phyloP scores from a whole-genome alignment of 306 rosid species.

The Carpinus viminea region DNA sequence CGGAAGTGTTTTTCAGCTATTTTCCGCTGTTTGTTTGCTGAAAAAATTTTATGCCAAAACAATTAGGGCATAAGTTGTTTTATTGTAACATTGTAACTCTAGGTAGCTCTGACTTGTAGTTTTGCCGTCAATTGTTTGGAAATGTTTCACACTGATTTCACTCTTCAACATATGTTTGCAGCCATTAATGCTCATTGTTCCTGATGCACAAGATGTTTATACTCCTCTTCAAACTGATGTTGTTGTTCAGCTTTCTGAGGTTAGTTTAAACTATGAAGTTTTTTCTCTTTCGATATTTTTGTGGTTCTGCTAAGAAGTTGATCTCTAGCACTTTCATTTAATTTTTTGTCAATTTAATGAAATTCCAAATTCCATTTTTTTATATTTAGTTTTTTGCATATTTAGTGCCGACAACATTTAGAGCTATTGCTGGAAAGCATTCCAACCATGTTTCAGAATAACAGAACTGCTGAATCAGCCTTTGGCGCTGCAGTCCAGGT shows the following conservation, averaged over 20 bases:
- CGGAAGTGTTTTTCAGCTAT: too few species aligned
- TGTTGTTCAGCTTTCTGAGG: conserved; percentile 91
- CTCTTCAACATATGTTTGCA: conserved; percentile 40
- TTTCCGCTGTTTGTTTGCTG: too few species aligned
- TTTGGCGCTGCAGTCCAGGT: conserved; percentile 98
- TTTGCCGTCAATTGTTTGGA: background rate
- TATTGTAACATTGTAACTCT: background rate
- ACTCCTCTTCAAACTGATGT: conserved; percentile 94
- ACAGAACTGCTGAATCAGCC: conserved; percentile 91
- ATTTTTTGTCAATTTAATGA: conserved; percentile 7
- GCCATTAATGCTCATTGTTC: conserved; percentile 98
- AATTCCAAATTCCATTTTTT: conserved; percentile 4
- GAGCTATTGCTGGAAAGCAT: conserved; percentile 34
- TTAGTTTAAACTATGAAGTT: conserved; percentile 34
- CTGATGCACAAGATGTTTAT: conserved; percentile 96
- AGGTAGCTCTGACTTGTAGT: background rate
- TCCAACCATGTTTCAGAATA: conserved; percentile 84
- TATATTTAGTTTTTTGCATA: conserved; percentile 25
- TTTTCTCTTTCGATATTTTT: background rate
- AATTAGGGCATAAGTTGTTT: background rate
- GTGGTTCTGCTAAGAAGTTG: conserved; percentile 18
- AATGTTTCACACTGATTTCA: conserved; percentile 26
- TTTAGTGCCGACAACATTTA: conserved; percentile 91
- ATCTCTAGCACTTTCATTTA: conserved; percentile 20
- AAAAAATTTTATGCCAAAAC: too few species aligned